Evolutionary conservation across 2,329 filamentous ascomycete species (phyloP).

Genomic region (Cordyceps javanica): DNA sequence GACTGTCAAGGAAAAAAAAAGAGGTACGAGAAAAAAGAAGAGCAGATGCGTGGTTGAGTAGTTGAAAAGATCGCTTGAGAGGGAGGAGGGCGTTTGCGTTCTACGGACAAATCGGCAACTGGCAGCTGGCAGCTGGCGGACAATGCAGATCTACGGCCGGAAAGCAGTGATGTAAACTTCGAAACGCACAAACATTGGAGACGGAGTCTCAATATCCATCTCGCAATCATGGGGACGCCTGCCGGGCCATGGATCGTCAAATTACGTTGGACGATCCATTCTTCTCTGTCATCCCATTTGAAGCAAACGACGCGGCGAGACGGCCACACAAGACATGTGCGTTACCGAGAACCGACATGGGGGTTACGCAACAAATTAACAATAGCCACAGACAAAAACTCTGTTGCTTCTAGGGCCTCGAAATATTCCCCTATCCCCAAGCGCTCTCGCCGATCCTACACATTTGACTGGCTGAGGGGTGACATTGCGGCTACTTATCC

Average conservation of each 20-base stretch:
- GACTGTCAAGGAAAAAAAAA: background rate
- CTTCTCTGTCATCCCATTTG: background rate
- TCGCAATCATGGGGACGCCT: background rate
- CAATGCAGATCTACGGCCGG: conserved; percentile 7
- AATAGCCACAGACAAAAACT: background rate
- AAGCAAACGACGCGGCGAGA: conserved; percentile 1
- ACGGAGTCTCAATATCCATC: background rate
- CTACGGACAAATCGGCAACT: background rate
- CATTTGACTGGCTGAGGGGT: background rate
- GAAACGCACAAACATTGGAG: conserved; percentile 11
- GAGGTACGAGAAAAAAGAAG: background rate
- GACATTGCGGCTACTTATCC: background rate
- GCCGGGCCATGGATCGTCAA: background rate
- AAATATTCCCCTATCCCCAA: background rate
- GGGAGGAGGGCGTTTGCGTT: background rate
- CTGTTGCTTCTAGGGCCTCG: background rate
- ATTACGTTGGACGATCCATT: background rate
- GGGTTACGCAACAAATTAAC: background rate
- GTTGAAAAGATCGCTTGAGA: background rate
- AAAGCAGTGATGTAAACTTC: conserved; percentile 6
- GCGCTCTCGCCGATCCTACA: background rate
- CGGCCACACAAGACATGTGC: background rate
- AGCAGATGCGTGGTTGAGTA: background rate
- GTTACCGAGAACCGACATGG: background rate
- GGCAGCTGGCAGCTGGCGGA: conserved; percentile 2